These are phyloP conservation scores for Bimuria novae-zelandiae DNA, from an alignment of 2,329 filamentous ascomycete genomes.

Conservation along the genomic window DNA sequence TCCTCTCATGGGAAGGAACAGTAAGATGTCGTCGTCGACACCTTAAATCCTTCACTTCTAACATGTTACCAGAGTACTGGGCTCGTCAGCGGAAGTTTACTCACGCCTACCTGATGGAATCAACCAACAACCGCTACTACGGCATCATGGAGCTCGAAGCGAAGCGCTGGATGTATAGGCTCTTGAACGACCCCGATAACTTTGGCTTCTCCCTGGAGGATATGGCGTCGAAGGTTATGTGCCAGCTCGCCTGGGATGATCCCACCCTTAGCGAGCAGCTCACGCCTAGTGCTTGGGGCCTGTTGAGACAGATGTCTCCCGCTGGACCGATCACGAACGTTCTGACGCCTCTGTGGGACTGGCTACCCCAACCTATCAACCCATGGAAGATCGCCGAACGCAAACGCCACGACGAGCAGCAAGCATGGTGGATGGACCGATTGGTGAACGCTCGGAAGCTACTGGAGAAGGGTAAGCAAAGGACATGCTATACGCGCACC, in stretches of 20 bases:
- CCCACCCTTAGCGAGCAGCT: slow-evolving; percentile 54
- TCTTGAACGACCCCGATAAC: slow-evolving; percentile 57
- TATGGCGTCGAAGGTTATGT: slow-evolving; percentile 63
- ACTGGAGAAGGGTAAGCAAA: slow-evolving; percentile 40
- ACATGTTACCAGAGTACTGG: slow-evolving; percentile 54
- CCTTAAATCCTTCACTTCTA: slow-evolving; percentile 6
- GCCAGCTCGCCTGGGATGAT: slow-evolving; percentile 59
- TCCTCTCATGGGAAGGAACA: slow-evolving; percentile 61
- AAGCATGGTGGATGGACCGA: slow-evolving; percentile 59
- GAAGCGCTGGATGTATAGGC: slow-evolving; percentile 57
- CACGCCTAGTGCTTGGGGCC: slow-evolving; percentile 59
- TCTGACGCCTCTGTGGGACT: slow-evolving; percentile 59
- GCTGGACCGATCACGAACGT: slow-evolving; percentile 63
- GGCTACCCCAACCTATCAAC: slow-evolving; percentile 54
- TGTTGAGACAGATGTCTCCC: slow-evolving; percentile 62
- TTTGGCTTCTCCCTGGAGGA: slow-evolving; percentile 59
- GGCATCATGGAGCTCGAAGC: slow-evolving; percentile 59
- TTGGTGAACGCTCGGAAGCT: slow-evolving; percentile 43
- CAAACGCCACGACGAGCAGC: slow-evolving; percentile 59
- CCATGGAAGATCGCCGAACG: slow-evolving; percentile 60
- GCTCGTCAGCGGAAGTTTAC: slow-evolving; percentile 59
- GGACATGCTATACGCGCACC: slow-evolving; percentile 38
- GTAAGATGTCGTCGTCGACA: slow-evolving; percentile 44
- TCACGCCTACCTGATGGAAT: slow-evolving; percentile 56
- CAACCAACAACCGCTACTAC: slow-evolving; percentile 51